These are phyloP conservation scores for Chytriomyces sp. DNA, from an alignment of 192 early-diverging fungal genomes.

Conservation along the genomic window DNA sequence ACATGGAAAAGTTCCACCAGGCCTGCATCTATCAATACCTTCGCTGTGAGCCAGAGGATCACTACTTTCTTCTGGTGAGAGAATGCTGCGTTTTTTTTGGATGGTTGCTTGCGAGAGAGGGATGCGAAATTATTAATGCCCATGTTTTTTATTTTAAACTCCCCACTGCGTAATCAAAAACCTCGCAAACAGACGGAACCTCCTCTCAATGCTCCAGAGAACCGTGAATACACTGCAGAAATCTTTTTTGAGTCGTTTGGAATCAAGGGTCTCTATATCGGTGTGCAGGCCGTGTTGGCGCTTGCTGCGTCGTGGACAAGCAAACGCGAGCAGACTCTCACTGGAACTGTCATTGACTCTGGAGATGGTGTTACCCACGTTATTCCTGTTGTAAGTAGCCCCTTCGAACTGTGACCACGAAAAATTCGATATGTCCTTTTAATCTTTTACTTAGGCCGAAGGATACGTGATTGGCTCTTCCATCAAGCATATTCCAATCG, in stretches of 20 bases:
- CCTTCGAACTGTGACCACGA: conserved; percentile 4
- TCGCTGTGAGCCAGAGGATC: conserved; percentile 98
- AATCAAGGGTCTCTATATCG: conserved; percentile 96
- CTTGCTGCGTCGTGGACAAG: conserved; percentile 95
- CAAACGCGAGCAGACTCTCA: conserved; percentile 87
- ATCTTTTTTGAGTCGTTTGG: conserved; percentile 99
- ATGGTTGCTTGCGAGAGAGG: not conserved
- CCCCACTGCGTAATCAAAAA: not conserved
- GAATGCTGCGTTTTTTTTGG: not conserved
- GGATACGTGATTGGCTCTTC: conserved; percentile 98
- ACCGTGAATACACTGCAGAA: conserved; percentile 98
- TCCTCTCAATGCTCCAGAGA: conserved; percentile 96
- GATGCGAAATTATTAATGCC: conserved; percentile 1
- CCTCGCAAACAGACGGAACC: conserved; percentile 82
- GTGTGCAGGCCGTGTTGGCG: conserved; percentile 98
- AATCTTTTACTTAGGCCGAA: conserved; percentile 70
- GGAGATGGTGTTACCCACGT: conserved; percentile 99
- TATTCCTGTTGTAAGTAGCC: conserved; percentile 85
- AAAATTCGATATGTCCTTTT: not conserved
- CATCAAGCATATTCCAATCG: conserved; percentile 99
- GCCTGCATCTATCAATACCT: conserved; percentile 98
- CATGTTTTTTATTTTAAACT: conserved; percentile 12
- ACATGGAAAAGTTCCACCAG: conserved; percentile 99
- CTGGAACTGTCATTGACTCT: conserved; percentile 97
- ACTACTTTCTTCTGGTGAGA: conserved; percentile 87